Evolutionary conservation across 139 green algal species (phyloP).

Genomic region (Volvox africanus): DNA sequence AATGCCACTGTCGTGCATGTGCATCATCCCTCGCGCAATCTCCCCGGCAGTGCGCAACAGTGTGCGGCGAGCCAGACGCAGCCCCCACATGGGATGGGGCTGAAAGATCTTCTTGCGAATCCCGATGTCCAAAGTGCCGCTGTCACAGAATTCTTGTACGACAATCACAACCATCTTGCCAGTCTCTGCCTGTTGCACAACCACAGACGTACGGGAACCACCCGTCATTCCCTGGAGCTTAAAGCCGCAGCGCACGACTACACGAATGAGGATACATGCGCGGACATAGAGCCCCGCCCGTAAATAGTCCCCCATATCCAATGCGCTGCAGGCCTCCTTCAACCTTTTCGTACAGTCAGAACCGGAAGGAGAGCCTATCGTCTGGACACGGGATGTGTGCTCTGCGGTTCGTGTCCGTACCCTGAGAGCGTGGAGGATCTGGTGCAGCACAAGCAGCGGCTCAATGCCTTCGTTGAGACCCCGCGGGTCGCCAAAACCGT

Average conservation of each 20-base stretch:
- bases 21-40: constrained; percentile 41
- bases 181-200: not conserved
- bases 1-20: constrained; percentile 69
- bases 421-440: not conserved
- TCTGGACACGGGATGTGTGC: too few relatives aligned
- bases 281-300: not conserved
- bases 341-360: too few relatives aligned
- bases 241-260: not conserved
- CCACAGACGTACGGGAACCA: not conserved
- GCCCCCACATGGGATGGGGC: not conserved
- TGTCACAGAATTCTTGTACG: constrained; percentile 8
- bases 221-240: not conserved
- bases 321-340: not conserved
- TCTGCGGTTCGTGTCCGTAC: not conserved
- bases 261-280: not conserved
- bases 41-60: constrained; percentile 43
- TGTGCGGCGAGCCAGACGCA: constrained; percentile 24
- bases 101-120: not conserved
- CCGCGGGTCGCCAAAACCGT: constrained; percentile 6
- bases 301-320: not conserved
- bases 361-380: too few relatives aligned
- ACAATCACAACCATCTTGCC: not conserved
- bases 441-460: constrained; percentile 18
- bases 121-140: not conserved
- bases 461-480: not conserved